phyloP scores from a whole-genome alignment of 75 land plant species.

The Selaginella moellendorffii region DNA sequence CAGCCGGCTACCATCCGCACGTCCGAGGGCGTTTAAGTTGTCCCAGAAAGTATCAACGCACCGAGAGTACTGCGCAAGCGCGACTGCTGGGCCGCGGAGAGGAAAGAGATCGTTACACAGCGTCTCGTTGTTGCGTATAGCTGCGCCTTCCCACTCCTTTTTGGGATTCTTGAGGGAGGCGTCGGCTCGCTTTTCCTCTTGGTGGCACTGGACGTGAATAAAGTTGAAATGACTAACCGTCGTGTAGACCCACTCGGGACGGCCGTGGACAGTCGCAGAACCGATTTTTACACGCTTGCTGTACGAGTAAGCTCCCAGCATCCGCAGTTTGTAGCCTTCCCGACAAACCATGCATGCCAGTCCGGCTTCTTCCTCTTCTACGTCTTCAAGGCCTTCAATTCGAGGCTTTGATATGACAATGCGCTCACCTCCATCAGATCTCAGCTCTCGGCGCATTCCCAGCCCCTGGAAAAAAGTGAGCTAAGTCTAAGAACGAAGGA shows the following conservation, averaged over 20 bases:
- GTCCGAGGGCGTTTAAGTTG: conserved; percentile 76
- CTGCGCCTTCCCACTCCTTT: conserved; percentile 99
- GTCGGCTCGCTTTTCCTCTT: conserved; percentile 96
- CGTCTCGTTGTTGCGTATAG: conserved; percentile 83
- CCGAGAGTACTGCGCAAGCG: conserved; percentile 64
- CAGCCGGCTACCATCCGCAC: conserved; percentile 89
- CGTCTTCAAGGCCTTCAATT: conserved; percentile 92
- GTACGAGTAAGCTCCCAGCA: conserved; percentile 79
- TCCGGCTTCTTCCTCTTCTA: conserved; percentile 94
- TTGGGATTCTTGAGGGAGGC: conserved; percentile 87
- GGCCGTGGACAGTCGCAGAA: conserved; percentile 32
- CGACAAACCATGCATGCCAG: conserved; percentile 99
- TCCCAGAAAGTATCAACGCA: conserved; percentile 95
- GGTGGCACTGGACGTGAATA: conserved; percentile 94
- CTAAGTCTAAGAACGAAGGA: too few relatives aligned
- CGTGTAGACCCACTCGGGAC: conserved; percentile 92
- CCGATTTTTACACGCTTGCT: conserved; percentile 89
- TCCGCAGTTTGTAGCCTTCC: conserved; percentile 76
- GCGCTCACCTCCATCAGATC: conserved; percentile 87
- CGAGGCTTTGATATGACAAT: conserved; percentile 66
- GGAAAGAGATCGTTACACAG: conserved; percentile 87
- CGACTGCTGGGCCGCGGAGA: conserved; percentile 75
- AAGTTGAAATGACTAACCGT: conserved; percentile 97
- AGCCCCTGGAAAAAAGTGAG: conserved; percentile 71
- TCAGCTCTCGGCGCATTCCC: conserved; percentile 66